Percentiles rank a stretch among this genome's conserved stretches.
These are phyloP conservation scores for Aegilops bicornis DNA, from an alignment of 176 grass and related monocot species.

Conservation along the genomic window DNA sequence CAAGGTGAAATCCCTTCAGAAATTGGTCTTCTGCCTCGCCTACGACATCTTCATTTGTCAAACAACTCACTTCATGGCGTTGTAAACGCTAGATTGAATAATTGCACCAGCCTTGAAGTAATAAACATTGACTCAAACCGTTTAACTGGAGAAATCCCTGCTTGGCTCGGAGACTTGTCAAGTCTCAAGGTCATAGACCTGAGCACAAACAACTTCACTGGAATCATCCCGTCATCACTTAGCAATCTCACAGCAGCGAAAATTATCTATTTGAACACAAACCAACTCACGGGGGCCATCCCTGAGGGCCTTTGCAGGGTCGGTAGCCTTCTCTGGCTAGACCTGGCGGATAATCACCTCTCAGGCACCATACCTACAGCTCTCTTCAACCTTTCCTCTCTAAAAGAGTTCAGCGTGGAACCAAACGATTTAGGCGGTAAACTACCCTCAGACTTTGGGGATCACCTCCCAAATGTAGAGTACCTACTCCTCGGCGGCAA, in stretches of 20 bases:
- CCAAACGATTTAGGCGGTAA: neutral
- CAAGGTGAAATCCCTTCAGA: slow-evolving; percentile 11
- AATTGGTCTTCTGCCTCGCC: neutral
- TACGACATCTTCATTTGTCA: slow-evolving; percentile 2
- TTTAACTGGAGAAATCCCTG: slow-evolving; percentile 1
- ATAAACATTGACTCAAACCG: neutral
- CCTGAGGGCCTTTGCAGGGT: slow-evolving; percentile 6
- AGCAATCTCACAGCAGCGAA: neutral
- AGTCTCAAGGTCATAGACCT: neutral
- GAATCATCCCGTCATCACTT: slow-evolving; percentile 11
- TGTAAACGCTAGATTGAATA: neutral
- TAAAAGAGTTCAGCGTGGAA: neutral
- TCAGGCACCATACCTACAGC: slow-evolving; percentile 21
- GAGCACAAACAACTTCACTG: neutral
- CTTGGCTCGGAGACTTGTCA: slow-evolving; percentile 10
- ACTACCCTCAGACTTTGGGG: slow-evolving; percentile 35
- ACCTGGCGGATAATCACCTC: too few species aligned
- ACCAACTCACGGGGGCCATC: slow-evolving; percentile 15
- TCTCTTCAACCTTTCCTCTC: slow-evolving; percentile 36
- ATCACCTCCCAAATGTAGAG: slow-evolving; percentile 28
- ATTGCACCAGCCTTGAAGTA: slow-evolving; percentile 1
- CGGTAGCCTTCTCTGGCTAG: rapidly evolving
- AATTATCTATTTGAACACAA: rapidly evolving
- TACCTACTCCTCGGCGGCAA: neutral
- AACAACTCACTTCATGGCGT: slow-evolving; percentile 12